Evolutionary conservation across 768 basidiomycete genomes (phyloP).

Genomic region (Tylopilus plumbeoviolaceoides): DNA sequence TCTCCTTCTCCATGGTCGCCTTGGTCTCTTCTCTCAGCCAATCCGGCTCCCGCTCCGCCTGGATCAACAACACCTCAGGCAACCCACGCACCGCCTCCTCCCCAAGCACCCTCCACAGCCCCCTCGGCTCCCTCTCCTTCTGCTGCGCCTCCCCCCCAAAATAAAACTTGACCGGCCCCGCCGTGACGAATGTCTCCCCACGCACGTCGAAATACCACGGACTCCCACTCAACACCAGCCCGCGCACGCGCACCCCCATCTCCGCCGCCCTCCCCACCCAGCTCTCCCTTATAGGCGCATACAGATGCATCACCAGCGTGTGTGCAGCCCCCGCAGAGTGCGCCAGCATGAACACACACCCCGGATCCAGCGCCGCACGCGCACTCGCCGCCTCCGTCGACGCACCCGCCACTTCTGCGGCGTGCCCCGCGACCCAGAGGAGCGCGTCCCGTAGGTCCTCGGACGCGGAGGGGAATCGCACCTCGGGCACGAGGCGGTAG

Average conservation of each 20-base stretch:
- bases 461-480: slow-evolving; percentile 50
- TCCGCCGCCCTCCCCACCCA: slow-evolving; percentile 28
- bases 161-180: slow-evolving; percentile 26
- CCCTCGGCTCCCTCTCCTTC: slow-evolving; percentile 40
- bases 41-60: slow-evolving; percentile 52
- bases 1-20: slow-evolving; percentile 35
- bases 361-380: slow-evolving; percentile 33
- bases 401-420: slow-evolving; percentile 11
- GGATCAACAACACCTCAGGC: slow-evolving; percentile 46
- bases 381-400: slow-evolving; percentile 4
- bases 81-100: slow-evolving; percentile 34
- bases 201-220: slow-evolving; percentile 37
- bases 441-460: slow-evolving; percentile 61
- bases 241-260: slow-evolving; percentile 33
- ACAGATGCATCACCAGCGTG: slow-evolving; percentile 40
- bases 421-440: slow-evolving; percentile 46
- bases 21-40: slow-evolving; percentile 36
- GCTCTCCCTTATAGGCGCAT: slow-evolving; percentile 32
- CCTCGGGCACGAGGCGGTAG: slow-evolving; percentile 59
- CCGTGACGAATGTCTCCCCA: slow-evolving; percentile 23
- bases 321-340: slow-evolving; percentile 63
- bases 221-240: slow-evolving; percentile 44
- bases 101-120: slow-evolving; percentile 37
- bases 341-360: slow-evolving; percentile 46
- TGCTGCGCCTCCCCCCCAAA: slow-evolving; percentile 38